Percentiles rank a stretch among this genome's conserved stretches.
These are phyloP conservation scores for Chalciporus sp. DNA, from an alignment of 1,284 basidiomycete species.

Conservation along the genomic window DNA sequence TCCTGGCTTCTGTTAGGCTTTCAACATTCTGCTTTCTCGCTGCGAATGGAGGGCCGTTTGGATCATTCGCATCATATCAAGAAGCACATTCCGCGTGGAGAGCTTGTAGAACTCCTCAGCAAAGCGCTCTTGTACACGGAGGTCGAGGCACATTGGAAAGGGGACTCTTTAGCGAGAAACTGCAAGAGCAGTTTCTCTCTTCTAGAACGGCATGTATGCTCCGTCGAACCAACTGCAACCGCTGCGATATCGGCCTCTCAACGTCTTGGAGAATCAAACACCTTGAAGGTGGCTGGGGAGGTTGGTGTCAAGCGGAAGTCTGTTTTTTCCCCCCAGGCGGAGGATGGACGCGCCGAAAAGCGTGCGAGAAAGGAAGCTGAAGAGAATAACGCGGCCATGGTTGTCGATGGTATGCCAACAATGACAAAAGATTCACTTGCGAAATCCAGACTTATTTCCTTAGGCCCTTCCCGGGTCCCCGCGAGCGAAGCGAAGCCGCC, in stretches of 20 bases:
- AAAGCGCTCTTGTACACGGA: slow-evolving; percentile 84
- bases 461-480: slow-evolving; percentile 18
- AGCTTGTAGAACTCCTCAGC: slow-evolving; percentile 77
- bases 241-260: slow-evolving; percentile 25
- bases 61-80: slow-evolving; percentile 65
- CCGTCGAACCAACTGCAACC: slow-evolving; percentile 42
- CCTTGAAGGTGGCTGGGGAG: slow-evolving; percentile 15
- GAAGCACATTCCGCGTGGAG: slow-evolving; percentile 79
- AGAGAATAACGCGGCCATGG: slow-evolving; percentile 35
- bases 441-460: slow-evolving; percentile 1
- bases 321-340: slow-evolving; percentile 40
- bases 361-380: slow-evolving; percentile 48
- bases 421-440: background rate
- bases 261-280: slow-evolving; percentile 20
- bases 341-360: slow-evolving; percentile 53
- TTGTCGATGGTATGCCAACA: slow-evolving; percentile 35
- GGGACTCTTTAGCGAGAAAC: slow-evolving; percentile 55
- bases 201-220: slow-evolving; percentile 71
- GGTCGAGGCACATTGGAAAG: slow-evolving; percentile 79
- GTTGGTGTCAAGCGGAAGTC: slow-evolving; percentile 50
- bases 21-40: slow-evolving; percentile 74
- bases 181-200: slow-evolving; percentile 71
- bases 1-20: slow-evolving; percentile 56
- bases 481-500: slow-evolving; percentile 25
- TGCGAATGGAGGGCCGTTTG: slow-evolving; percentile 70